phyloP scores from a whole-genome alignment of 768 basidiomycete species.

The Kwoniella mangroviensis region DNA sequence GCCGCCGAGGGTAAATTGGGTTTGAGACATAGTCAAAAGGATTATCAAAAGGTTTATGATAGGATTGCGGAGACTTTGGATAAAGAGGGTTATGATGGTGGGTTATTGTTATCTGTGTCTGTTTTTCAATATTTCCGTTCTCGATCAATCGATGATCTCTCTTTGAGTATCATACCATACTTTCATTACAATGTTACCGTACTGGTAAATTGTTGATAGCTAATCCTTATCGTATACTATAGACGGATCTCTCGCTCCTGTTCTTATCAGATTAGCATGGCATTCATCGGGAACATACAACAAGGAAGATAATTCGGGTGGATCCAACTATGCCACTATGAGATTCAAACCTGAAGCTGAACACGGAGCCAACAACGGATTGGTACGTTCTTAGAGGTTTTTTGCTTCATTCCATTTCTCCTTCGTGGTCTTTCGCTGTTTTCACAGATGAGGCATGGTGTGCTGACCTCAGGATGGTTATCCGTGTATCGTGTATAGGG shows the following conservation, averaged over 20 bases:
- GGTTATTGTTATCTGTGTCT: constrained; percentile 30
- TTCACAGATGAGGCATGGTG: neutral
- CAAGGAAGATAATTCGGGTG: constrained; percentile 62
- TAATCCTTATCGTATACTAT: neutral
- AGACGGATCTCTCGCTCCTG: constrained; percentile 66
- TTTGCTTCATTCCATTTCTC: neutral
- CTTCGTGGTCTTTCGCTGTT: constrained; percentile 10
- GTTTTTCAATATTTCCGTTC: neutral
- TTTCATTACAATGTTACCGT: too few species aligned
- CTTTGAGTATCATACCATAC: too few species aligned
- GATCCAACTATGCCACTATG: constrained; percentile 94
- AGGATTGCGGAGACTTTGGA: constrained; percentile 77
- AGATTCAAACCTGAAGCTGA: constrained; percentile 86
- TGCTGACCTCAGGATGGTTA: too few species aligned
- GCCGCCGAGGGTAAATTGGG: constrained; percentile 63
- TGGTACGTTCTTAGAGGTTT: constrained; percentile 35
- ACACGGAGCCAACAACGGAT: constrained; percentile 63
- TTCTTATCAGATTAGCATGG: constrained; percentile 89
- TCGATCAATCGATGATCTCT: too few species aligned
- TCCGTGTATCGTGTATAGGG: constrained; percentile 51
- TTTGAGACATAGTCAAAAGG: constrained; percentile 76
- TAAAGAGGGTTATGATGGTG: constrained; percentile 81
- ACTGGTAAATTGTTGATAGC: too few species aligned
- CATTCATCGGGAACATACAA: constrained; percentile 93
- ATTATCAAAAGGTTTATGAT: constrained; percentile 98